Base-by-base conservation (phyloP, 225 moss, liverwort and hornwort species). In the Ulota crispa region DNA sequence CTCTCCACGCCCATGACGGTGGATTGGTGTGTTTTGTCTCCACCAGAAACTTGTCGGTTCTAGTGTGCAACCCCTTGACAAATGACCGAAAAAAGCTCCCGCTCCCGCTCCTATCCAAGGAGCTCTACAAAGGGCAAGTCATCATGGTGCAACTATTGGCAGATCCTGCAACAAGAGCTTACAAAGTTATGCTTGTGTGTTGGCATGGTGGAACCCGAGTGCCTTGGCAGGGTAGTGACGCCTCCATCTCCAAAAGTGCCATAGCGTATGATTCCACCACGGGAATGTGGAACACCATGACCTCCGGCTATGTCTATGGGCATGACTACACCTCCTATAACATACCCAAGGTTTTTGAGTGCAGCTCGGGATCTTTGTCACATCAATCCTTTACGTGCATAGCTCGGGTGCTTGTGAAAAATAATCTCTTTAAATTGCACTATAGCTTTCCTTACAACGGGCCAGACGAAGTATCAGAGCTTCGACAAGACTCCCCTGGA, bases 171-270 rank as follows among this genome's bases (percentile, higher is more conserved):
- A 56, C 21, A 6, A 15, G 73, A 36, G 31, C 10, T 28, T 64
- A 81, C 73, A 39, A 20, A 64, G 64, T 81, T 13, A 81, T 73
- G 63, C 20, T 81, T 32, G 54, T 73, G 32, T 63, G 63, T 72
- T 34, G 50, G 27, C 77, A 20, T 53, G 62, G 80, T 47, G 32
- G 60, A 21, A 60, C 50, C 6, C 76, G 8, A 47, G 63, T 45
- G 63, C 31, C 28, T 30, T 4, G 23, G 0, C 0, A 59, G 15
- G 11, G 36, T n/a, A n/a, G n/a, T n/a, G 15, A 4, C 16, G 28
- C 19, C 8, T 65, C 21, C 21, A 36, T 62, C 20, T 31, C 14
- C 45, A 31, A 76, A 47, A 34, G 37, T 26, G 72, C 73, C 3
- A 28, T 73, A 30, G 63, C 15, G 9, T 81, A 64, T 8, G 55